phyloP scores from a whole-genome alignment of 2,329 filamentous ascomycete species.

The Ceratocystis cacaofunesta region DNA sequence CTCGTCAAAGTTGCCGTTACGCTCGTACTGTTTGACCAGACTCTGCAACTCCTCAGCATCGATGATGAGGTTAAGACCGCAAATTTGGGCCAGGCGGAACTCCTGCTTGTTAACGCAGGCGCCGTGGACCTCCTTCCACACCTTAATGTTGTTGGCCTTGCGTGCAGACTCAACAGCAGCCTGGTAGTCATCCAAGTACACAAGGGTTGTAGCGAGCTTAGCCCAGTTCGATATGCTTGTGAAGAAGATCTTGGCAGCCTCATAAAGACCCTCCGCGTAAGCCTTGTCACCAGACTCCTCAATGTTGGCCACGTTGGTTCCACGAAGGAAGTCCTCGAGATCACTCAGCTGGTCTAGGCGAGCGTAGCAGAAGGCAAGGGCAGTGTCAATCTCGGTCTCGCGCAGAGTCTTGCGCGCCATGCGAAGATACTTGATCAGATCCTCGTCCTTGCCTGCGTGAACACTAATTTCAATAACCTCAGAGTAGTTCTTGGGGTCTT shows the following conservation, averaged over 20 bases:
- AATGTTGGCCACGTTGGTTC: constrained; percentile 86
- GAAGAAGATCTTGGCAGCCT: constrained; percentile 98
- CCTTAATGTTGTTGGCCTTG: constrained; percentile 98
- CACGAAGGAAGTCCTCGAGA: constrained; percentile 88
- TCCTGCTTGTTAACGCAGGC: constrained; percentile 96
- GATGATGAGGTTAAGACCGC: constrained; percentile 92
- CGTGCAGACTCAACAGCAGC: constrained; percentile 92
- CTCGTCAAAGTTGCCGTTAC: constrained; percentile 95
- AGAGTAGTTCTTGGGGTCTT: constrained; percentile 79
- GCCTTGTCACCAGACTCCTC: constrained; percentile 98
- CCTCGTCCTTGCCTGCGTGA: constrained; percentile 92
- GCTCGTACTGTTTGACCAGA: constrained; percentile 92
- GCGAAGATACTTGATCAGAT: constrained; percentile 86
- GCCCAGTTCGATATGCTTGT: constrained; percentile 99
- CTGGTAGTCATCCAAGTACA: constrained; percentile 95
- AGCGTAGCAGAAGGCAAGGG: constrained; percentile 83
- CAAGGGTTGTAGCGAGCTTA: constrained; percentile 91
- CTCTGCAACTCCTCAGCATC: constrained; percentile 90
- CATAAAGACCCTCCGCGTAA: constrained; percentile 81
- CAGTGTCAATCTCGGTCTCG: constrained; percentile 86
- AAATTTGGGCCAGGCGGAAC: constrained; percentile 96
- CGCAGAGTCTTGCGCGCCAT: constrained; percentile 97
- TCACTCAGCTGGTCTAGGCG: constrained; percentile 82
- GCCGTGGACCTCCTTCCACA: constrained; percentile 97
- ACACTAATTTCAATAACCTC: constrained; percentile 96